Base-by-base conservation (phyloP, 768 basidiomycete species). In the Russula foetens region DNA sequence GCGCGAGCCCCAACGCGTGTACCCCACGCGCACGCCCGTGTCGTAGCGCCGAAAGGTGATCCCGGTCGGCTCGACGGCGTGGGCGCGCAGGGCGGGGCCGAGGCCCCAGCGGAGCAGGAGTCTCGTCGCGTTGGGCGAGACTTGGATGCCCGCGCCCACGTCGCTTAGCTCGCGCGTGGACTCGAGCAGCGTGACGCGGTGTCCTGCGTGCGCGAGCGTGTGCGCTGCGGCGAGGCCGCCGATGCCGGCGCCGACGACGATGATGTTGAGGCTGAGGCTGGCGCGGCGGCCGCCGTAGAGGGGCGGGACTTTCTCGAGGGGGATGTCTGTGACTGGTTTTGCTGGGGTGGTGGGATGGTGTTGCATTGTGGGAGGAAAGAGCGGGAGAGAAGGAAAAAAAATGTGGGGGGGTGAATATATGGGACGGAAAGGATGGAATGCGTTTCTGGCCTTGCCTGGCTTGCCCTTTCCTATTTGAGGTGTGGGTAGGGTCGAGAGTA, bases 61-160 rank as follows among this genome's bases (percentile, higher is more conserved):
- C 23, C 71, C 75, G 23, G 74, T 69, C 0, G 76, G 76, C 23
- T 67, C 51, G 17, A 77, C 76, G 15, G 69, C 74, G 50, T 68
- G 64, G n/a, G 66, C 50, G 66, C 68, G 35, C 77, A 9, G 68
- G 5, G 58, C 66, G 24, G 70, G 60, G 0, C 68, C 71, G 43
- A 75, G 69, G 4, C 76, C 76, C 75, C 76, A 77, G n/a, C 73
- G 66, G 5, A 63, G 48, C 23, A 77, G 67, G 3, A 77, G 68
- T 12, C 75, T 72, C 33, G 70, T 69, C 46, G 75, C 67, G 62
- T 77, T 77, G 7, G 76, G 76, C 6, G 75, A 68, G 51, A 77
- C 75, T 61, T 77, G 75, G 64, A 77, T 76, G 53, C 75, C 75
- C 0, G 75, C 75, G 60, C 75, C 75, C 39, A 76, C 75, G 55